Percentiles rank a stretch among this genome's conserved stretches.
phyloP scores from a whole-genome alignment of 768 basidiomycete species.

The Macrolepiota albuminosa region DNA sequence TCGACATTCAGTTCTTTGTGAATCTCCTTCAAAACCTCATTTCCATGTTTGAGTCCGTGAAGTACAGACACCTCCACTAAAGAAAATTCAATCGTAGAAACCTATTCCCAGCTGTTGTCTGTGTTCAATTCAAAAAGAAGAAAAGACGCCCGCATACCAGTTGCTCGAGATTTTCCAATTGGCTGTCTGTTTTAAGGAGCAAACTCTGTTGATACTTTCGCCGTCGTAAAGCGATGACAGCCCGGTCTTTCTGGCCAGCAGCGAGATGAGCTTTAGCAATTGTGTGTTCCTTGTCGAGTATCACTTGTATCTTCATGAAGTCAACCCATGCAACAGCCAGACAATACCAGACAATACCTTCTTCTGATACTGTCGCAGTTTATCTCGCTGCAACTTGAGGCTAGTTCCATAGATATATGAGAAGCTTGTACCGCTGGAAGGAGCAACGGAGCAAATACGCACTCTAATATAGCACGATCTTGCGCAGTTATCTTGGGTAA shows the following conservation, averaged over 20 bases:
- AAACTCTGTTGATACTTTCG: conserved; percentile 93
- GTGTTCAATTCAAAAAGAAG: not conserved
- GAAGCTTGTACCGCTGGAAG: conserved; percentile 10
- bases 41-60: conserved; percentile 91
- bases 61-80: conserved; percentile 89
- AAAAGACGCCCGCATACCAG: conserved; percentile 49
- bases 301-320: conserved; percentile 67
- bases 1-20: conserved; percentile 92
- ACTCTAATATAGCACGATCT: conserved; percentile 96
- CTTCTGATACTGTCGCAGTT: conserved; percentile 93
- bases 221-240: conserved; percentile 80
- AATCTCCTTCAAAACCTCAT: conserved; percentile 87
- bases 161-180: conserved; percentile 85
- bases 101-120: conserved; percentile 42
- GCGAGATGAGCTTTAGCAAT: conserved; percentile 83
- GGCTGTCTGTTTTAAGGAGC: conserved; percentile 82
- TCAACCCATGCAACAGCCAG: not conserved
- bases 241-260: conserved; percentile 81
- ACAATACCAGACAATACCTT: conserved; percentile 43
- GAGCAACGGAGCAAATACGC: conserved; percentile 27
- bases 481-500: conserved; percentile 87
- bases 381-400: conserved; percentile 94
- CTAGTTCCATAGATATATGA: conserved; percentile 36
- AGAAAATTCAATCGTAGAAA: conserved; percentile 95
- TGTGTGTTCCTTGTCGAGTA: conserved; percentile 83